Percentiles rank a stretch among this genome's conserved stretches.
Evolutionary conservation across 345 rosid genomes (phyloP).

Genomic region (Atalantia buxifolia): DNA sequence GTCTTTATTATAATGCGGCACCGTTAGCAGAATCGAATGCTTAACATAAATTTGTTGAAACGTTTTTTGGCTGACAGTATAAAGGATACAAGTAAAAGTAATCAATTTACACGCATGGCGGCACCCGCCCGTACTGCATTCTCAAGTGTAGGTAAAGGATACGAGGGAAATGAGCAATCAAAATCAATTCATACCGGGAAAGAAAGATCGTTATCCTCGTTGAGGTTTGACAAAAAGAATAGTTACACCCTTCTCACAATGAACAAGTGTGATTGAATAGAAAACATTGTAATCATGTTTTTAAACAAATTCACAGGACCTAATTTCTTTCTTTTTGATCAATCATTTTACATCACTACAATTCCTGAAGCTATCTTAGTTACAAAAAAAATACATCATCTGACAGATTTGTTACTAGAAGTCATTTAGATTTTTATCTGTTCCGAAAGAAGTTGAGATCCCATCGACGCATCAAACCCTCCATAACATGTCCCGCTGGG

Average conservation of each 20-base stretch:
- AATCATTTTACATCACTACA: conserved; percentile 30
- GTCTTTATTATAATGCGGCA: no score
- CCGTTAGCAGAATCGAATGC: no score
- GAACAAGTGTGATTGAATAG: background rate
- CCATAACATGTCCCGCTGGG: conserved; percentile 65
- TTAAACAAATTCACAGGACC: conserved; percentile 20
- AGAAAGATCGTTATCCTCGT: background rate
- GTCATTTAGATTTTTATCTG: conserved; percentile 27
- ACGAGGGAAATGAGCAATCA: background rate
- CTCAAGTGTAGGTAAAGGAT: background rate
- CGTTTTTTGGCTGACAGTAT: no score
- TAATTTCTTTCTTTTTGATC: conserved; percentile 11
- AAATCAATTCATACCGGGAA: background rate
- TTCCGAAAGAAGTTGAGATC: conserved; percentile 75
- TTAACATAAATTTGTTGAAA: no score
- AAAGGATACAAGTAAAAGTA: no score
- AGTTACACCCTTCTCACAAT: conserved; percentile 4
- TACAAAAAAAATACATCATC: conserved; percentile 33
- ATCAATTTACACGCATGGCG: no score
- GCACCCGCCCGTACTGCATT: background rate
- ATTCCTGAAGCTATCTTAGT: conserved; percentile 36
- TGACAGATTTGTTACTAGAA: conserved; percentile 4
- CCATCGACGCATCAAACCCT: conserved; percentile 83
- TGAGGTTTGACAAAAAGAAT: conserved; percentile 5
- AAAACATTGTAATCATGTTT: background rate